Percentiles rank a stretch among this genome's conserved stretches.
phyloP scores from a whole-genome alignment of 2,329 filamentous ascomycete species.

The Xylaria hypoxylon region DNA sequence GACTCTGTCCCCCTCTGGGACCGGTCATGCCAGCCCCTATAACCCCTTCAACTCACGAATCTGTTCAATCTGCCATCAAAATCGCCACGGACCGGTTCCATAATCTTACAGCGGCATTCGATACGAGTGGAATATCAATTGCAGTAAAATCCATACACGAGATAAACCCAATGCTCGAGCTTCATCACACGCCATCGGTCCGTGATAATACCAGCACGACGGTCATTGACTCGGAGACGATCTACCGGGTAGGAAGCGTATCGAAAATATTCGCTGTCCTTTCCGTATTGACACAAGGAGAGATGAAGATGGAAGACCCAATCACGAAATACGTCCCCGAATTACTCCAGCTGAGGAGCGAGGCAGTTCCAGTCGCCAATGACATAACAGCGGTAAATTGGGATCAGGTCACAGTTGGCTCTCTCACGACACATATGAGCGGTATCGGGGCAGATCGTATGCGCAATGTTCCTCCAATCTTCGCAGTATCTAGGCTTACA shows the following conservation, averaged over 20 bases:
- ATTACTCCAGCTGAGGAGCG: constrained; percentile 41
- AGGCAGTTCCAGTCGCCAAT: constrained; percentile 40
- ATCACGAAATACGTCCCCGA: constrained; percentile 47
- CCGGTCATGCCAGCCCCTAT: constrained; percentile 55
- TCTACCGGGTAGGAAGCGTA: constrained; percentile 55
- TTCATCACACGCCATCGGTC: constrained; percentile 55
- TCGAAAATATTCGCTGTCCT: constrained; percentile 51
- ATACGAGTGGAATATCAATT: constrained; percentile 54
- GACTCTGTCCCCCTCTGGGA: constrained; percentile 59
- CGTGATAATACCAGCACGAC: constrained; percentile 47
- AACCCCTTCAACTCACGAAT: constrained; percentile 49
- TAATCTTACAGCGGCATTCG: constrained; percentile 46
- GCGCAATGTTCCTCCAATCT: constrained; percentile 2
- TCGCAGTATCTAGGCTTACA: constrained; percentile 26
- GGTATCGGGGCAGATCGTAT: constrained; percentile 45
- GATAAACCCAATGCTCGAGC: constrained; percentile 52
- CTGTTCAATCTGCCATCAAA: constrained; percentile 47
- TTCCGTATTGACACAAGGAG: constrained; percentile 42
- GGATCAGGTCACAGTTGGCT: constrained; percentile 45
- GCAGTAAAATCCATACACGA: constrained; percentile 58
- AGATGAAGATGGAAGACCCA: constrained; percentile 43
- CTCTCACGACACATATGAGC: constrained; percentile 48
- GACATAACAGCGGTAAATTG: constrained; percentile 47
- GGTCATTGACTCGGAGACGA: constrained; percentile 49
- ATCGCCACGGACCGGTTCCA: constrained; percentile 46